Conservation (phyloP, 495 filamentous ascomycete genomes). For the Clavariopsis aquatica region DNA sequence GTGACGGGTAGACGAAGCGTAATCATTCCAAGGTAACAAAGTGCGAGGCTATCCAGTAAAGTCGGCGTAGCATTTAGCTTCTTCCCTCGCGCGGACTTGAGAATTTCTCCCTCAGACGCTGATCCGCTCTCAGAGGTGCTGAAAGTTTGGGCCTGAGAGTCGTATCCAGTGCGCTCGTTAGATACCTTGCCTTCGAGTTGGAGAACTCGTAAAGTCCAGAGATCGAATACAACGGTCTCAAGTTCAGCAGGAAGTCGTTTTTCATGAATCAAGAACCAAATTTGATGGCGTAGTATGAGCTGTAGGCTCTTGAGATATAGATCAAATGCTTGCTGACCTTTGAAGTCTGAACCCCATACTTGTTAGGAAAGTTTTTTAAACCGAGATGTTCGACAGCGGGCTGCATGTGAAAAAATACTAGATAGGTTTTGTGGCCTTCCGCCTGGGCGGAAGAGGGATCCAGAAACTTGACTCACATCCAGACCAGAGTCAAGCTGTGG, state of each 20-base stretch:
- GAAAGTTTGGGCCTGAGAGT: constrained; percentile 46
- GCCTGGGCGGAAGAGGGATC: too few species aligned
- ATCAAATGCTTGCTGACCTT: constrained; percentile 65
- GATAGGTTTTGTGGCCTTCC: too few species aligned
- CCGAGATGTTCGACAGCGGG: too few species aligned
- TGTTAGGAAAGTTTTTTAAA: not conserved
- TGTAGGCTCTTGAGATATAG: constrained; percentile 85
- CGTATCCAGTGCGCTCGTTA: constrained; percentile 21
- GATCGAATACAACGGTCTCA: constrained; percentile 63
- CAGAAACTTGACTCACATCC: too few species aligned
- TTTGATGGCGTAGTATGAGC: constrained; percentile 78
- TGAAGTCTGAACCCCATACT: constrained; percentile 31
- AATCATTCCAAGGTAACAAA: constrained; percentile 68
- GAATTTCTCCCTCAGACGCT: constrained; percentile 15
- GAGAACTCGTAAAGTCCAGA: constrained; percentile 69
- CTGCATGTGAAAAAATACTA: too few species aligned
- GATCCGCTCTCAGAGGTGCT: constrained; percentile 49
- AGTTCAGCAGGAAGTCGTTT: constrained; percentile 65
- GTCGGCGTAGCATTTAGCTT: constrained; percentile 53
- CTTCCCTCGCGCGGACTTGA: constrained; percentile 13
- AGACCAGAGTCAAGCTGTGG: too few species aligned
- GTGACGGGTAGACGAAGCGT: constrained; percentile 65
- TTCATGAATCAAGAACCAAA: constrained; percentile 60
- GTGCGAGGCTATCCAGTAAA: constrained; percentile 62
- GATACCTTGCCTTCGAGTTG: constrained; percentile 48